Conservation (phyloP, 1,284 basidiomycete genomes). For the Mrakiaceae sp. region DNA sequence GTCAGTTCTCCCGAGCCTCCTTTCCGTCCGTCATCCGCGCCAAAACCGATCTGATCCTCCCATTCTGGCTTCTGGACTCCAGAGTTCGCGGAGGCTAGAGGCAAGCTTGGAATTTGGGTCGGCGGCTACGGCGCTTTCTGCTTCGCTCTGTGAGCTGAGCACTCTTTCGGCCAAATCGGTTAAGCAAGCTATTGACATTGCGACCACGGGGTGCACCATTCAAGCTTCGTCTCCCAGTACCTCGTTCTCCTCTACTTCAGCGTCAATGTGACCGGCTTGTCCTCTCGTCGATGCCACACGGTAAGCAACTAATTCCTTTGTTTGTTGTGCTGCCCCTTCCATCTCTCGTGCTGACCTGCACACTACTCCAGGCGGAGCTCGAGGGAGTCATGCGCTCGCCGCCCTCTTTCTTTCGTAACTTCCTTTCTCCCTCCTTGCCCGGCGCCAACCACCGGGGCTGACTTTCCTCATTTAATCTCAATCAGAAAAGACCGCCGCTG, state of each 20-base stretch:
- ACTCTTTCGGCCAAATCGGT: too few species aligned
- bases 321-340: background rate
- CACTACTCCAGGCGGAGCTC: conserved; percentile 1
- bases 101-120: background rate
- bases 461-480: background rate
- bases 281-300: too few species aligned
- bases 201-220: too few species aligned
- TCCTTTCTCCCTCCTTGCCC: background rate
- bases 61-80: background rate
- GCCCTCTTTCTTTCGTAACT: conserved; percentile 5
- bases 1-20: background rate
- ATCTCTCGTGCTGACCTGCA: background rate
- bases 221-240: too few species aligned
- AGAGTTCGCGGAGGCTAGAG: background rate
- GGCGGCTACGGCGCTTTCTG: conserved; percentile 3
- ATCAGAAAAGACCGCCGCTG: background rate
- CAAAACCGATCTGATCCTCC: too few species aligned
- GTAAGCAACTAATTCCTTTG: too few species aligned
- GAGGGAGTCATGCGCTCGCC: background rate
- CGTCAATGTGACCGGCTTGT: too few species aligned
- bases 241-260: too few species aligned
- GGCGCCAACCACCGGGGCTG: background rate
- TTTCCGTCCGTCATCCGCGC: background rate
- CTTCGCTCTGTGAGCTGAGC: background rate
- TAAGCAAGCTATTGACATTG: too few species aligned